Evolutionary conservation across 208 protist species (phyloP), one percentile per base, ranked within the genome.

Genomic region (Crithidia fasciculata): DNA sequence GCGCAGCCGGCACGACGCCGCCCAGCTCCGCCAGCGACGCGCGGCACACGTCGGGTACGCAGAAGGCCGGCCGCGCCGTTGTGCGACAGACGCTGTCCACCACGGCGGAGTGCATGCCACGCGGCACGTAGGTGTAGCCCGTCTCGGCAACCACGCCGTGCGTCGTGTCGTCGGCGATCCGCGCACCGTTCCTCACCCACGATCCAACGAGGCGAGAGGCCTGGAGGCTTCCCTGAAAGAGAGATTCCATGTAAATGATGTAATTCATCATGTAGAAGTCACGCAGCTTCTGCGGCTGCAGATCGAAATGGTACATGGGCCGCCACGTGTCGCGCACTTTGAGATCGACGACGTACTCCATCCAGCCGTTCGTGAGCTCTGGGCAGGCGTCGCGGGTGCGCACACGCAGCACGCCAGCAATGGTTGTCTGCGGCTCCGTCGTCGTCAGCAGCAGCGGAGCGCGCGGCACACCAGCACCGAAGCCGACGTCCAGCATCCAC

Each of bases 401-500:
- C 16, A 85, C 72, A 16, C 76, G 76, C 41, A 82, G 28, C 53
- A 64, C 40, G 43, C 62, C 77, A 16, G n/a, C 47, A 2, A 47
- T 18, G 13, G 54, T 72, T 8, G 1, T 4, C 72, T 78, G 62
- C 64, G 67, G 47, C 43, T n/a, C 63, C 2, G 9, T 44, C 3
- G 49, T 19, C 41, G 9, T 44, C 13, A 72, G 56, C 10, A 44
- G 41, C 61, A 81, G 45, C 28, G 68, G 76, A 49, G 44, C 12
- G 64, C 10, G n/a, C 71, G 3, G n/a, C 59, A 37, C 8, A 13
- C 59, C 55, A 16, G 28, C 43, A 39, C 76, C 76, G 36, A 76
- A 82, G 56, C 71, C 76, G 4, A 82, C 76, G 13, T 82, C 76
- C 0, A 76, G 49, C 1, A 69, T 44, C 58, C 67, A 82, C 63